Base-by-base conservation (phyloP, 352 stramenopile genomes). In the Ophiocytium majus region DNA sequence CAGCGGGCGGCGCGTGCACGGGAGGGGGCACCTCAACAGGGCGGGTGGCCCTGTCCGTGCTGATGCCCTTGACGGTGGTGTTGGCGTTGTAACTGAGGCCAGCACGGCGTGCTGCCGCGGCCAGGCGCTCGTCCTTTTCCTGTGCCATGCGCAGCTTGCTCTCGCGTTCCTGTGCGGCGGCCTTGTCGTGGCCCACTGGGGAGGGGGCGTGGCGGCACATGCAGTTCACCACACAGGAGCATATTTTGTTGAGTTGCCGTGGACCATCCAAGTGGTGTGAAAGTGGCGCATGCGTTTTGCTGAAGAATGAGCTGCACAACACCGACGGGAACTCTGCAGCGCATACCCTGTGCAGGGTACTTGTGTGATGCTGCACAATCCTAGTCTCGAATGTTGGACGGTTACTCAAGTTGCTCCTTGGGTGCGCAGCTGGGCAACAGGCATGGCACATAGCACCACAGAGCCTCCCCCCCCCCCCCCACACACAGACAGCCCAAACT, bases 31-130 rank as follows among this genome's bases (percentile, higher is more conserved):
- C 35, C 43, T 84, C 79, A 0, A 86, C 83, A 28, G 83, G 76
- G 43, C 83, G 75, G 10, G 76, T 81, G 35, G 76, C 35, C 49
- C 80, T 88, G 50, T 88, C 84, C 36, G 74, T 66, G 31, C 79
- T 31, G 74, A 43, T 82, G 75, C 79, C 84, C 50, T 86, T 88
- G 14, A 83, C 84, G 23, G 80, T 83, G 37, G 79, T 83, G 17
- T 86, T 32, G 9, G 84, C 83, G 82, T 82, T 86, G 84, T 86
- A 86, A 63, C 71, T 88, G 78, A 86, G 86, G 81, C 84, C 84
- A 0, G 84, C 86, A 10, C 66, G 49, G 34, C 74, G 64, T 19
- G 84, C 84, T 0, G 84, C 84, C 9, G 63, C 64, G 33, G 71
- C 64, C 10, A 88, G 80, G 1, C 84, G 75, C 33, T 81, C 75